Base-by-base conservation (phyloP, 306 rosid species). In the Sindora glabra region DNA sequence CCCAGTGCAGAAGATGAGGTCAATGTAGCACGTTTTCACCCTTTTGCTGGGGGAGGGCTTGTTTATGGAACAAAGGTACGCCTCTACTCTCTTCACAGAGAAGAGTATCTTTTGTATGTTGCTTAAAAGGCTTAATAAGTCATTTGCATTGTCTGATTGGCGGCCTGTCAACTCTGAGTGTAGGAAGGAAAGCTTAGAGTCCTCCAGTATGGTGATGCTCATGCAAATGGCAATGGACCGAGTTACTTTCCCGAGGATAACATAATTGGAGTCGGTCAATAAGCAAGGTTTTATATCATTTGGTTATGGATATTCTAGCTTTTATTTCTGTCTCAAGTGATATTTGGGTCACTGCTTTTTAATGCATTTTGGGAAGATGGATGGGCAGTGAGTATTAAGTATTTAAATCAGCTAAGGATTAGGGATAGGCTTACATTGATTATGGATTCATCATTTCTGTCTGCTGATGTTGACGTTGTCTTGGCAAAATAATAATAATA, bases 171-270 rank as follows among this genome's bases (percentile, higher is more conserved):
- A 51, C 61, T 67, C 69, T 68, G 67, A 49, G 36, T 79, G 62
- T 65, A 94, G 99, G 99, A 94, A 83, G 99, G 99, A 65, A 94
- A 84, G 87, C 89, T 94, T 21, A 84, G 99, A 77, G 68, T 75
- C 46, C 77, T 76, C 39, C 69, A 71, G 49, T 74, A 65, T 47
- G 74, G 74, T 5, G 77, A 76, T 52, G 78, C 58, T 58, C 77
- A 64, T 12, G 71, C 37, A 19, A 68, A 21, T 52, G 78, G 72
- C 25, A 26, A 72, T 10, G 80, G 82, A 67, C 69, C 81, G 34
- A 80, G 74, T 68, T 78, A 75, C 75, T 68, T 71, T 62, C 74
- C 90, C 0, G 83, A 77, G 34, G 82, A 79, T 27, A 75, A 69
- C 58, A 21, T 64, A 6, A 56, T 79, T 10, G 70, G 73, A 51